These are phyloP conservation scores for Tricholoma sp. DNA, from an alignment of 768 basidiomycete species.

Conservation along the genomic window DNA sequence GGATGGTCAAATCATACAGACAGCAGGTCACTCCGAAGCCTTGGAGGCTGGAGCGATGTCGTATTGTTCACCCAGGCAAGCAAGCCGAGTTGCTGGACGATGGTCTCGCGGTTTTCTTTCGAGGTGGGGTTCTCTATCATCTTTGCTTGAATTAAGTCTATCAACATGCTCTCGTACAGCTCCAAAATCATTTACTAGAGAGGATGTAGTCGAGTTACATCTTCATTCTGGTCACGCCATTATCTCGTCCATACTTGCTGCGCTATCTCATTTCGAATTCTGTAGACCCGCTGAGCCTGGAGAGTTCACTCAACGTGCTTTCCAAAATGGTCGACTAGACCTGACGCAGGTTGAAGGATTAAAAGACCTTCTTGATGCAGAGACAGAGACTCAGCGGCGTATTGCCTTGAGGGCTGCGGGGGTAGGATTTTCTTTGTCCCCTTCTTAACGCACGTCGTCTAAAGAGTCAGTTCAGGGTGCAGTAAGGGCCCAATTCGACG, in stretches of 20 bases:
- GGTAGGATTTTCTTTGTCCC: slow-evolving; percentile 38
- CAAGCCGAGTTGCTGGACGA: slow-evolving; percentile 63
- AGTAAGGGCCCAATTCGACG: slow-evolving; percentile 53
- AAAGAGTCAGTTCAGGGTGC: slow-evolving; percentile 45
- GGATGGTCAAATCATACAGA: slow-evolving; percentile 37
- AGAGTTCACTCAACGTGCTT: slow-evolving; percentile 86
- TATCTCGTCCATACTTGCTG: slow-evolving; percentile 61
- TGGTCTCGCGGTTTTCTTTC: slow-evolving; percentile 78
- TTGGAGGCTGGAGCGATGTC: slow-evolving; percentile 69
- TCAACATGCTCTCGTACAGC: slow-evolving; percentile 32
- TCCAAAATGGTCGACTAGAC: slow-evolving; percentile 75
- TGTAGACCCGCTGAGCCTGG: slow-evolving; percentile 81
- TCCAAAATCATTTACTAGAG: slow-evolving; percentile 78
- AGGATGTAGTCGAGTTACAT: slow-evolving; percentile 81
- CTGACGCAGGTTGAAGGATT: slow-evolving; percentile 88
- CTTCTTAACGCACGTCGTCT: slow-evolving; percentile 2
- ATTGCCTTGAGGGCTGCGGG: slow-evolving; percentile 64
- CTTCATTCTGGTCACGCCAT: slow-evolving; percentile 84
- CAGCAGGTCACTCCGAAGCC: slow-evolving; percentile 37
- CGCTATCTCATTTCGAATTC: slow-evolving; percentile 55
- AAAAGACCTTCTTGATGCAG: slow-evolving; percentile 82
- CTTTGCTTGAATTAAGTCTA: neutral
- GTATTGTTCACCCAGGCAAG: slow-evolving; percentile 57
- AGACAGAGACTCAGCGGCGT: slow-evolving; percentile 78
- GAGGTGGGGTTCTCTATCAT: slow-evolving; percentile 39